A percentile compares a stretch with the other conserved stretches of the same genome.
phyloP scores from a whole-genome alignment of 331 rosid genomes.

The Acacia concinna region DNA sequence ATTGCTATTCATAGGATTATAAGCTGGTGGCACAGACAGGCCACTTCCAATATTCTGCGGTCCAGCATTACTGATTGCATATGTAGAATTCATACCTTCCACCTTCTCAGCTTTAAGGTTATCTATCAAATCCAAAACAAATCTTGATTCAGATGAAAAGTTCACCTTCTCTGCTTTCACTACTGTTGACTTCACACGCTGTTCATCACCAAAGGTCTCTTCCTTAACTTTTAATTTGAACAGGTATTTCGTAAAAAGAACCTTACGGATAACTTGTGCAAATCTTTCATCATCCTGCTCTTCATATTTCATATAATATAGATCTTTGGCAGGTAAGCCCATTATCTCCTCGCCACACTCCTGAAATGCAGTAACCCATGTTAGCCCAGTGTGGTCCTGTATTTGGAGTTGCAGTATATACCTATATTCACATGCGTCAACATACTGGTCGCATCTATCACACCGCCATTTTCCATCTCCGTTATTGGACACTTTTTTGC shows the following conservation, averaged over 20 bases:
- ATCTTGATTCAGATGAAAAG: constrained; percentile 48
- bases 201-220: constrained; percentile 82
- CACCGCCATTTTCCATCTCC: constrained; percentile 96
- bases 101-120: constrained; percentile 48
- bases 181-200: constrained; percentile 76
- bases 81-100: constrained; percentile 37
- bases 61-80: constrained; percentile 36
- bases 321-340: constrained; percentile 75
- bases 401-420: constrained; percentile 77
- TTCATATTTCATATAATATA: constrained; percentile 64
- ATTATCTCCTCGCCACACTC: constrained; percentile 89
- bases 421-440: constrained; percentile 78
- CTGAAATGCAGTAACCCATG: constrained; percentile 95
- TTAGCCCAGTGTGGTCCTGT: constrained; percentile 79
- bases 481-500: constrained; percentile 77
- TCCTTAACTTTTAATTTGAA: constrained; percentile 90
- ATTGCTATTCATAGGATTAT: constrained; percentile 32
- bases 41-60: constrained; percentile 39
- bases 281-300: constrained; percentile 69
- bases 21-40: constrained; percentile 35
- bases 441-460: constrained; percentile 68
- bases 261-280: constrained; percentile 61
- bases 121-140: constrained; percentile 58
- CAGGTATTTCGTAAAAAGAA: constrained; percentile 53
- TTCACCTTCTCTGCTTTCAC: constrained; percentile 73